Base-by-base conservation (phyloP, 2,329 filamentous ascomycete species). In the Fusarium paranaense region DNA sequence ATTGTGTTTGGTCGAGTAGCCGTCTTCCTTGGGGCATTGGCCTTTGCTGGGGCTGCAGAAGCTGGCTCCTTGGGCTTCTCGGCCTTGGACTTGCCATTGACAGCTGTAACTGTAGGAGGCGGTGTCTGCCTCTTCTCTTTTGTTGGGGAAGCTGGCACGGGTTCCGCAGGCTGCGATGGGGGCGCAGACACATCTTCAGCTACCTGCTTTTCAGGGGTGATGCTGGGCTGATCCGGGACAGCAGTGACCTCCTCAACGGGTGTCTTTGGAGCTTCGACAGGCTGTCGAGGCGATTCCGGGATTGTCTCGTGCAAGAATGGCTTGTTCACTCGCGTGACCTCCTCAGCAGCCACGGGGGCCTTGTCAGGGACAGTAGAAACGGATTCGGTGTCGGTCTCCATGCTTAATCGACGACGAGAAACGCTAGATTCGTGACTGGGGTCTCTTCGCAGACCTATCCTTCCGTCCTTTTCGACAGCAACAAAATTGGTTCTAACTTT, bases 401-500 rank as follows among this genome's bases (percentile, higher is more conserved):
- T 80, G 74, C 82, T 84, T 72, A 82, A 72, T 59, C 80, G 76
- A 64, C 83, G 79, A 71, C 80, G 78, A 11, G 83, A 84, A 35
- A 81, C 68, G 66, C 80, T 84, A n/a, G 82, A 81, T 71, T 84
- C 82, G 73, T 80, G 79, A 72, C 83, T 84, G 35, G 77, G 76
- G 37, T 84, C 81, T 78, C 82, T 77, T 77, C 84, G 85, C 33
- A 91, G 81, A 54, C 89, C 89, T 74, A 90, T 83, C 52, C 87
- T 85, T 63, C 89, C 89, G 82, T 90, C 88, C 71, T 90, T 90
- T 79, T 95, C 92, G 54, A 95, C 88, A 20, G 92, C 90, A 62
- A 95, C 89, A 80, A 95, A 95, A 80, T 86, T 94, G 40, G 93
- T 93, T 74, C 93, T 89, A 50, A 95, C 91, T 82, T 93, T 94